Base-by-base conservation (phyloP, 108 stramenopile genomes). In the Nitzschia sp. region DNA sequence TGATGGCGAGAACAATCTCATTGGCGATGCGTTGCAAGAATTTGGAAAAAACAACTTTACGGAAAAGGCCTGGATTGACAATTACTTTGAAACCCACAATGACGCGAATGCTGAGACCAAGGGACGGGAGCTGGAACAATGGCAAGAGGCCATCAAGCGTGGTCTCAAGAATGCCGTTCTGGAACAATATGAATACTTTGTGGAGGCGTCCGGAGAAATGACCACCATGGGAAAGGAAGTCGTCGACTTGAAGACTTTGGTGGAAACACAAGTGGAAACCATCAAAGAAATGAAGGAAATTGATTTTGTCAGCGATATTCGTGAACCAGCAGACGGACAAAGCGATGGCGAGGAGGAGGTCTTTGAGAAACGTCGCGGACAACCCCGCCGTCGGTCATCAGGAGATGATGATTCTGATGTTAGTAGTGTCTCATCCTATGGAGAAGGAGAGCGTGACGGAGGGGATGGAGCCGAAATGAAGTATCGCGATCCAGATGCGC, bases 181-280 rank as follows among this genome's bases (percentile, higher is more conserved):
- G 61, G 91, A 90, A 41, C 91, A 93, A 60, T 93, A 93, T 65
- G 88, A 90, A 65, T 93, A 90, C 76, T 93, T 93, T 72, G 91
- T 93, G 21, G 88, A 93, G 57, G 91, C 91, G 10, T 88, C 87
- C 0, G 77, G 80, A 52, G 88, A 93, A 83, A 93, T 93, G 91
- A 88, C 91, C 10, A 88, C 75, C 17, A 93, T 93, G 91, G 91
- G 91, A 37, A 57, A 82, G 57, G 91, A 93, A 63, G 86, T 93
- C 25, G 80, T 82, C 9, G 73, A 82, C 25, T 54, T 93, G 15
- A 83, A 84, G 57, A 76, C 71, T 0, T 68, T 86, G 65, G 86
- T 93, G 11, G 87, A 90, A 65, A 75, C 78, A 41, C 91, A 93
- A 71, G 73, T 81, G 46, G 91, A 90, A 50, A 81, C 80, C 0